Evolutionary conservation across 2,329 filamentous ascomycete genomes (phyloP).

Genomic region (Albophoma yamanashiensis): DNA sequence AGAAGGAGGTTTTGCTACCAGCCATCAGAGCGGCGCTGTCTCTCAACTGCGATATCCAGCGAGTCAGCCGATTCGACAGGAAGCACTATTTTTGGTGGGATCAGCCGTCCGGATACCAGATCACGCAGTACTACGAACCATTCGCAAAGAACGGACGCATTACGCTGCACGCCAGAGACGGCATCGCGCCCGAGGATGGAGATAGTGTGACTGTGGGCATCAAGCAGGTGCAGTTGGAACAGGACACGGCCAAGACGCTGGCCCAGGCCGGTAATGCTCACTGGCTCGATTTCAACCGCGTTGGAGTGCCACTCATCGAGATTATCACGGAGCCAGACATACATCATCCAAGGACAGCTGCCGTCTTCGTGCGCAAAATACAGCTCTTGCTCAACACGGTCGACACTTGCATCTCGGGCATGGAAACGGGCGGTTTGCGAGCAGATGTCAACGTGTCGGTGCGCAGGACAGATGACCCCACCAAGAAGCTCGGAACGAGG

Average conservation of each 20-base stretch:
- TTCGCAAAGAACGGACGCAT: conserved; percentile 62
- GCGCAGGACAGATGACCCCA: conserved; percentile 38
- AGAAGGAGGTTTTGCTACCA: conserved; percentile 72
- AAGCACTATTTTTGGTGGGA: conserved; percentile 99
- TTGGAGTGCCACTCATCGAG: conserved; percentile 83
- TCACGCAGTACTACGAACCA: conserved; percentile 85
- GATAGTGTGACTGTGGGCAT: conserved; percentile 66
- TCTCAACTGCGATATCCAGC: conserved; percentile 68
- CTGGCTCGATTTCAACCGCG: conserved; percentile 88
- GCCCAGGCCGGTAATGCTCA: conserved; percentile 63
- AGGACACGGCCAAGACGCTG: conserved; percentile 92
- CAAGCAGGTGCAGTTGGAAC: conserved; percentile 92
- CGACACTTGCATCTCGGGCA: conserved; percentile 78
- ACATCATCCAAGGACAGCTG: conserved; percentile 76
- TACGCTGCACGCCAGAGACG: conserved; percentile 63
- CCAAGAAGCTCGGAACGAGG: conserved; percentile 57
- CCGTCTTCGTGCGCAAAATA: conserved; percentile 80
- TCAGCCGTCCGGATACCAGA: conserved; percentile 92
- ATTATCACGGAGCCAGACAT: conserved; percentile 90
- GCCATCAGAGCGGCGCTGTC: conserved; percentile 85
- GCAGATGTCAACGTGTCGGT: conserved; percentile 96
- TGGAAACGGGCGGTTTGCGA: conserved; percentile 84
- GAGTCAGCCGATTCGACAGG: conserved; percentile 74
- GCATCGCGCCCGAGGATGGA: conserved; percentile 65
- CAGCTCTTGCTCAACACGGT: conserved; percentile 70